Base-by-base conservation (phyloP, 106 monocot genomes). In the Triglochin maritima region DNA sequence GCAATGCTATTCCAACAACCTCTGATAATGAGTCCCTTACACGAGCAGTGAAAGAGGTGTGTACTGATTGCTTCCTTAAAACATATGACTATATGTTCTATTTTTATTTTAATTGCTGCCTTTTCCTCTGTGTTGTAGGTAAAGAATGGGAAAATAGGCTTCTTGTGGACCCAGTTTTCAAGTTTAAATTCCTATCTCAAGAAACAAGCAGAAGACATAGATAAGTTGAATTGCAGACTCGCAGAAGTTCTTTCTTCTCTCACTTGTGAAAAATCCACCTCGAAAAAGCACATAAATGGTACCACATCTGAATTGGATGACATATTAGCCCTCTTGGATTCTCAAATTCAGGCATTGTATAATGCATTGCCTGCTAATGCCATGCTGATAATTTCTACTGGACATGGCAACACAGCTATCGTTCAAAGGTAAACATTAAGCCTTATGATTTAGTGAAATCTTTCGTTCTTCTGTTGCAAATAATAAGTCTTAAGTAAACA, bases 101-200 rank as follows among this genome's bases (percentile, higher is more conserved):
- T 14, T 49, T 64, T 55, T 12, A 15, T 64, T 50, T 50, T n/a
- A 49, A 17, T 47, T 3, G 4, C 6, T 14, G 2, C 2, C 29
- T 29, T 29, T 49, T 64, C 47, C 46, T 49, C 53, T 80, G 69
- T 63, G n/a, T 69, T 82, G 46, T 56, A 96, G 96, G 88, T 79
- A 47, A 88, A 83, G 51, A 96, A 91, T 73, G 83, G 82, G 54
- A 91, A 84, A 65, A 69, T 88, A 51, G 79, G 51, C 67, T 96
- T 96, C 71, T 62, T 96, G 43, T 96, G 96, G 96, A 76, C 88
- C 10, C 79, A 81, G 43, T 91, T 96, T 82, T 88, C 96, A 61
- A 76, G 50, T 67, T 71, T 96, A 77, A 74, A 82, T 49, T 78
- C 77, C 43, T 96, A 86, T 76, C 80, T 74, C n/a, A 81, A 72